These are phyloP conservation scores for Leccinum pachyderme DNA, from an alignment of 1,284 basidiomycete genomes.

Conservation along the genomic window DNA sequence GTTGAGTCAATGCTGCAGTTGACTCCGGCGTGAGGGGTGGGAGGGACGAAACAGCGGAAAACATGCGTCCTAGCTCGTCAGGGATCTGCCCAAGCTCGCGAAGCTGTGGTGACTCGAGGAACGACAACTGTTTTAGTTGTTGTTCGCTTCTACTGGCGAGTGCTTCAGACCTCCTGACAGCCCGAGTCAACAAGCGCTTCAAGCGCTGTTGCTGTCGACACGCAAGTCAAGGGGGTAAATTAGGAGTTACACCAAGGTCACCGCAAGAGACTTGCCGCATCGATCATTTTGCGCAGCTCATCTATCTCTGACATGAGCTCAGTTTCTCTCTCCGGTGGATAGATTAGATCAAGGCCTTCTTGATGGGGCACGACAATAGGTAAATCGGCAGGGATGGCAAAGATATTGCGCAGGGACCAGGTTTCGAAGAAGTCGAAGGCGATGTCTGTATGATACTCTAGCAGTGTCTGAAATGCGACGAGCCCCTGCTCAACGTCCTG, in stretches of 20 bases:
- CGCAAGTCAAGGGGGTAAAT: slow-evolving; percentile 4
- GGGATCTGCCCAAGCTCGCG: slow-evolving; percentile 39
- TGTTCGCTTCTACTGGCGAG: slow-evolving; percentile 44
- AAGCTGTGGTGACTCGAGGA: slow-evolving; percentile 40
- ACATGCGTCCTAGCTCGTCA: slow-evolving; percentile 41
- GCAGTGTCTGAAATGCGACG: slow-evolving; percentile 72
- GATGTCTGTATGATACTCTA: slow-evolving; percentile 75
- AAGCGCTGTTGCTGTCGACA: slow-evolving; percentile 59
- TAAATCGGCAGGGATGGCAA: slow-evolving; percentile 61
- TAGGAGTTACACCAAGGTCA: not conserved
- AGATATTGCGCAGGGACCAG: slow-evolving; percentile 76
- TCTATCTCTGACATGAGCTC: slow-evolving; percentile 64
- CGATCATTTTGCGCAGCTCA: slow-evolving; percentile 52
- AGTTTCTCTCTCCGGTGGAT: slow-evolving; percentile 49
- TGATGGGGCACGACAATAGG: slow-evolving; percentile 72
- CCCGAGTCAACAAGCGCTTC: slow-evolving; percentile 49
- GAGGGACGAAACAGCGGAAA: slow-evolving; percentile 46
- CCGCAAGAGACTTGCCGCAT: slow-evolving; percentile 48
- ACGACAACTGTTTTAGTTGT: slow-evolving; percentile 44
- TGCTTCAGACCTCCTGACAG: slow-evolving; percentile 44
- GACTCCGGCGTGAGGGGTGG: slow-evolving; percentile 49
- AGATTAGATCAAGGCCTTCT: slow-evolving; percentile 51
- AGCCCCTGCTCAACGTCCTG: slow-evolving; percentile 72
- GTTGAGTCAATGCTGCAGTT: slow-evolving; percentile 39
- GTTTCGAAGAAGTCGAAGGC: slow-evolving; percentile 81